Evolutionary conservation across 371 early-diverging fungal genomes (phyloP), one percentile per base, ranked within the genome.

Genomic region (Amoeboradix gromovi): DNA sequence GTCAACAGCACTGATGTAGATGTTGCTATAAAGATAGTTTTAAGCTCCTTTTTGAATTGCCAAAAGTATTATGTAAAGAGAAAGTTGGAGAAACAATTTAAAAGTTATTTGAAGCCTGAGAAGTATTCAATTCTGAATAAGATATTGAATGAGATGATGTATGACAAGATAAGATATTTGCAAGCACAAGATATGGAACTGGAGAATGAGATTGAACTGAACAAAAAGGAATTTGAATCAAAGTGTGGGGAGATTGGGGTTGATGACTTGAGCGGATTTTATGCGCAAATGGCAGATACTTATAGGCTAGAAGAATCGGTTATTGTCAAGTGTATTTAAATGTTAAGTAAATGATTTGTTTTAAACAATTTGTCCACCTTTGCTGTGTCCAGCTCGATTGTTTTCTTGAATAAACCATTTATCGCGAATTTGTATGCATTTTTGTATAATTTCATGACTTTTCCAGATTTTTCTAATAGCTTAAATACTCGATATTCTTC

Each of bases 61-160:
- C 98, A 99, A 74, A 99, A 98, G 79, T 84, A 83, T 76, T 90
- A 94, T 28, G 91, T 98, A 71, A 87, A 86, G 82, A 84, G 84
- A 70, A 74, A 78, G 27, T 77, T 95, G 73, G 84, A 86, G 70
- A 75, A 80, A 74, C 5, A 5, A 70, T 66, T 29, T 71, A 17
- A 28, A 71, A 85, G 85, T 78, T 81, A 66, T 93, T 95, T 78
- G 80, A 79, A 84, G 28, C 81, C 83, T 48, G 93, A 94, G 76
- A 80, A 84, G 71, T 81, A 86, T 69, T 91, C 92, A 77, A 77
- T 91, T 66, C 75, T 89, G 69, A 75, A 82, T 69, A 83, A 86
- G 73, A 71, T 86, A 66, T 78, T 94, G 30, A 82, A 86, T 22
- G 82, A 83, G 66, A 77, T 91, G 29, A 80, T 85, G 66, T 80